phyloP scores from a whole-genome alignment of 257 asterid species.

The Haberlea rhodopensis region DNA sequence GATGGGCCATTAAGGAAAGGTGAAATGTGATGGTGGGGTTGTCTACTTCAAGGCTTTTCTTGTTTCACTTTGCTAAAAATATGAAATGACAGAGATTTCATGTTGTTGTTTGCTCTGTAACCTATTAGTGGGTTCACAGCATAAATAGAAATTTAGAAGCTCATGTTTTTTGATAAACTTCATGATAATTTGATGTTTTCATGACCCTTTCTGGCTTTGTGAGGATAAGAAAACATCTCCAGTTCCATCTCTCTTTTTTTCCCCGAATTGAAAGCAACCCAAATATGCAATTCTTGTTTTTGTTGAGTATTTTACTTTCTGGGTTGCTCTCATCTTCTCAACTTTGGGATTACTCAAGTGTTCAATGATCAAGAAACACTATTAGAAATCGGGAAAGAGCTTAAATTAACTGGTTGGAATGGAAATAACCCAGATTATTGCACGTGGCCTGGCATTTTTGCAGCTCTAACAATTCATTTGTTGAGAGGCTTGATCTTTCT shows the following conservation, averaged over 20 bases:
- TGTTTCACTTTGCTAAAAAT: conserved; percentile 19
- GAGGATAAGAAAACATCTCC: conserved; percentile 8
- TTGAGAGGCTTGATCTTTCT: conserved; percentile 81
- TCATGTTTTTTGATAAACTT: conserved; percentile 20
- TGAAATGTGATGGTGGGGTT: conserved; percentile 24
- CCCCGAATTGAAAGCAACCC: conserved; percentile 20
- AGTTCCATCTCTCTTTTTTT: conserved; percentile 7
- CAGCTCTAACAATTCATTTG: conserved; percentile 54
- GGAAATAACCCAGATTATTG: conserved; percentile 56
- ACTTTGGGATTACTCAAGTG: conserved; percentile 35
- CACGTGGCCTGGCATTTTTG: conserved; percentile 79
- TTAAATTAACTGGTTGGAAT: conserved; percentile 64
- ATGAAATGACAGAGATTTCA: background rate
- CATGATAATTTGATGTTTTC: conserved; percentile 9
- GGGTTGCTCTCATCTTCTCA: conserved; percentile 53
- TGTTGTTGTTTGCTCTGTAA: conserved; percentile 15
- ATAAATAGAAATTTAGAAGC: conserved; percentile 13
- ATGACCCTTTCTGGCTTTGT: conserved; percentile 12
- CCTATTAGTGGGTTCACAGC: conserved; percentile 21
- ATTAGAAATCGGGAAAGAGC: conserved; percentile 56
- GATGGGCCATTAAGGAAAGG: conserved; percentile 29
- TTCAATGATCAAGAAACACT: conserved; percentile 46
- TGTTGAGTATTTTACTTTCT: conserved; percentile 40
- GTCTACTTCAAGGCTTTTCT: conserved; percentile 19
- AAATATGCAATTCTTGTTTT: conserved; percentile 45